Percentiles rank a stretch among this genome's conserved stretches.
Conservation (phyloP, 2,329 filamentous ascomycete genomes). For the Beauveria rudraprayagi region DNA sequence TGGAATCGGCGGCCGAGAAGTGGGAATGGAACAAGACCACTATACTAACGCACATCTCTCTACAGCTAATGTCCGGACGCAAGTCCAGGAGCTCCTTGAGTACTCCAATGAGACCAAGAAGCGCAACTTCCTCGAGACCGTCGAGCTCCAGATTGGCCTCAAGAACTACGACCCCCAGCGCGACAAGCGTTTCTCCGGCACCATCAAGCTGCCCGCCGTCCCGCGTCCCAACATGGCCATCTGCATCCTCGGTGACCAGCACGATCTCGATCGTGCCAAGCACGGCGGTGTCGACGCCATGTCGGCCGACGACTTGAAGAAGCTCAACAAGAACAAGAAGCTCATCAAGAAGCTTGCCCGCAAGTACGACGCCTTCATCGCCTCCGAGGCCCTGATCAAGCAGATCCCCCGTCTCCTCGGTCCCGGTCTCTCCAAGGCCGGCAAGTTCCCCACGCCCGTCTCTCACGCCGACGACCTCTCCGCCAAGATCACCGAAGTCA, state of each 20-base stretch:
- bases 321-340: slow-evolving; percentile 99
- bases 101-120: slow-evolving; percentile 95
- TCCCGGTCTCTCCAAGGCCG: slow-evolving; percentile 96
- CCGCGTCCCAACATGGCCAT: slow-evolving; percentile 87
- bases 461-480: slow-evolving; percentile 91
- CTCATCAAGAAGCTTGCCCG: slow-evolving; percentile 99
- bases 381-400: slow-evolving; percentile 97
- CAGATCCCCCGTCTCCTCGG: slow-evolving; percentile 99
- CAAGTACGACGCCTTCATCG: slow-evolving; percentile 99
- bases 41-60: slow-evolving; percentile 30
- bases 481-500: slow-evolving; percentile 97
- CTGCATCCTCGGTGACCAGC: slow-evolving; percentile 70
- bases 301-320: slow-evolving; percentile 98
- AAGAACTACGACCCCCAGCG: slow-evolving; percentile 99
- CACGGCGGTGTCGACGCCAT: slow-evolving; percentile 98
- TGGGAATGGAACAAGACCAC: neutral
- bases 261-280: slow-evolving; percentile 99
- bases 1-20: neutral
- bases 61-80: slow-evolving; percentile 81
- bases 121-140: slow-evolving; percentile 94
- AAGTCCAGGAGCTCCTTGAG: slow-evolving; percentile 88
- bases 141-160: slow-evolving; percentile 86
- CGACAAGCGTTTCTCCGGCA: slow-evolving; percentile 99
- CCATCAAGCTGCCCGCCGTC: slow-evolving; percentile 87
- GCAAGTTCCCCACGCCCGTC: slow-evolving; percentile 99